Conservation (phyloP, 352 stramenopile species). For the Globisporangium spiculum region DNA sequence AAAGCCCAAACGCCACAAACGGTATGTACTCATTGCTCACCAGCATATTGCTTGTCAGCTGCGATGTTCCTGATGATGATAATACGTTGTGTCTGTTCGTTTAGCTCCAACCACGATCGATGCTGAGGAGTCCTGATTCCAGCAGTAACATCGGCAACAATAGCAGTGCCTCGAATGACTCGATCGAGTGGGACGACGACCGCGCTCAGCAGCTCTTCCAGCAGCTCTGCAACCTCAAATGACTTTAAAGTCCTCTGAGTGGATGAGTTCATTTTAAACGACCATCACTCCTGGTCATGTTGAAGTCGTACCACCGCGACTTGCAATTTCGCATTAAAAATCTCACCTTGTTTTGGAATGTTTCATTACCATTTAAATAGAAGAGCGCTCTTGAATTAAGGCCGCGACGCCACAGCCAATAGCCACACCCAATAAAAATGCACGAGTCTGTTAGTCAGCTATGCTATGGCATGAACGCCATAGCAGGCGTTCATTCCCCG, state of each 20-base stretch:
- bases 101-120: not conserved
- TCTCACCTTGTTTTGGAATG: slow-evolving; percentile 5
- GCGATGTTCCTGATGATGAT: not conserved
- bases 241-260: not conserved
- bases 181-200: slow-evolving; percentile 50
- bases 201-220: slow-evolving; percentile 60
- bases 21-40: not conserved
- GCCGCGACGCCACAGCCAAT: not conserved
- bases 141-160: not conserved
- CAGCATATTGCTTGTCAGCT: too few species aligned
- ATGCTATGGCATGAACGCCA: too few species aligned
- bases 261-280: not conserved
- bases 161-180: not conserved
- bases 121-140: not conserved
- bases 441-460: not conserved
- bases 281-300: slow-evolving; percentile 11
- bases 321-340: not conserved
- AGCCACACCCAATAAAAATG: slow-evolving; percentile 2
- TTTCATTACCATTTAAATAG: not conserved
- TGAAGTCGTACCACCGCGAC: slow-evolving; percentile 9
- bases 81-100: not conserved
- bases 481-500: not conserved
- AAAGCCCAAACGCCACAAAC: not conserved
- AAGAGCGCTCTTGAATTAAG: slow-evolving; percentile 8
- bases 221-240: slow-evolving; percentile 48